A percentile compares a stretch with the other conserved stretches of the same genome.
Conservation (phyloP, 1,284 basidiomycete genomes). For the Malassezia arunalokei region DNA sequence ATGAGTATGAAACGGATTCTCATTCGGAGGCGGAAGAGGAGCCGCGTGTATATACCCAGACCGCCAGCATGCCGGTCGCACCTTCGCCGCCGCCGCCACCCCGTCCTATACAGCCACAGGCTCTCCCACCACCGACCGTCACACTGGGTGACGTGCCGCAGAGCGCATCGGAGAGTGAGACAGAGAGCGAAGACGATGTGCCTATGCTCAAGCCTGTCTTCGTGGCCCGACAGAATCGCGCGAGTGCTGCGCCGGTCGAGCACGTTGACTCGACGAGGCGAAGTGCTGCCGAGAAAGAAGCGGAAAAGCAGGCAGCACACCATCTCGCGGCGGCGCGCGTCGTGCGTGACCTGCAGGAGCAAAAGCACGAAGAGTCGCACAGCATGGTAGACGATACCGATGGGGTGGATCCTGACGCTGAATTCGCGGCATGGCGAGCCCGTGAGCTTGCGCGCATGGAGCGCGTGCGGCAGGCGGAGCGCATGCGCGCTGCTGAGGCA, state of each 20-base stretch:
- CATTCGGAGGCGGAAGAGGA: conserved; percentile 5
- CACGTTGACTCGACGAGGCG: conserved; percentile 8
- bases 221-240: conserved; percentile 54
- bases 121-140: conserved; percentile 1
- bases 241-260: conserved; percentile 46
- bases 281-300: conserved; percentile 24
- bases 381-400: conserved; percentile 85
- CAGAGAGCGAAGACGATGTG: conserved; percentile 51
- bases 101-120: conserved; percentile 1
- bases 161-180: conserved; percentile 49
- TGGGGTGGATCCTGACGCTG: conserved; percentile 71
- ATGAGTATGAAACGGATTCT: conserved; percentile 3
- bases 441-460: conserved; percentile 82
- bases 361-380: conserved; percentile 66
- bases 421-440: conserved; percentile 91
- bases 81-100: neutral
- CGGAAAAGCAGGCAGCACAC: conserved; percentile 65
- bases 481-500: conserved; percentile 64
- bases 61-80: conserved; percentile 11
- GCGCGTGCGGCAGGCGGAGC: conserved; percentile 72
- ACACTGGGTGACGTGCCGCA: neutral
- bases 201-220: conserved; percentile 73
- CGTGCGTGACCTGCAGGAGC: conserved; percentile 68
- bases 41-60: conserved; percentile 13
- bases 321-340: conserved; percentile 78